Conservation (phyloP, 192 early-diverging fungal genomes). For the Coemansia sp. region DNA sequence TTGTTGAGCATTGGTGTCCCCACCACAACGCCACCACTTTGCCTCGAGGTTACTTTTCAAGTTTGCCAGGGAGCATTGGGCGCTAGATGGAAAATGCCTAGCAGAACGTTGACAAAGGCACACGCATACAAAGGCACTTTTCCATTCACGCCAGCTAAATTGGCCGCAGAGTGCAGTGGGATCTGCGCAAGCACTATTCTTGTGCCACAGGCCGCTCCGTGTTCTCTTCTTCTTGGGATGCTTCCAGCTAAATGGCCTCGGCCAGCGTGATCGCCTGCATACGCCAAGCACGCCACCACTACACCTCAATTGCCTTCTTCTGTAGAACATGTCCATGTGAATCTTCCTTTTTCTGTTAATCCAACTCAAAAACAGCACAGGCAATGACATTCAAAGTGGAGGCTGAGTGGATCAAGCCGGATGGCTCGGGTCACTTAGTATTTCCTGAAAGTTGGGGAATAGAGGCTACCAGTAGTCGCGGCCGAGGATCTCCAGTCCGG, state of each 20-base stretch:
- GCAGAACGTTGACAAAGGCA: background rate
- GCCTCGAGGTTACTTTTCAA: background rate
- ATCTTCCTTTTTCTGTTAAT: no score
- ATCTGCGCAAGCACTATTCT: background rate
- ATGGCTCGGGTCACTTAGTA: no score
- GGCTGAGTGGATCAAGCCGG: no score
- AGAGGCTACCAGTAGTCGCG: background rate
- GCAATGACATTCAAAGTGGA: no score
- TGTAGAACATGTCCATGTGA: no score
- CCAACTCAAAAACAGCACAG: no score
- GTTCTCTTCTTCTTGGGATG: background rate
- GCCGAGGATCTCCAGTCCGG: background rate
- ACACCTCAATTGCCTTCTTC: no score
- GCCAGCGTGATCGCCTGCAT: background rate
- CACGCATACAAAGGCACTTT: background rate
- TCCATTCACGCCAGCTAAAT: background rate
- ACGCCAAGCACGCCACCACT: background rate
- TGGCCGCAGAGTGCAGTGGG: background rate
- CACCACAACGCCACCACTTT: background rate
- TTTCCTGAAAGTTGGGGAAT: background rate
- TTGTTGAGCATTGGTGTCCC: background rate
- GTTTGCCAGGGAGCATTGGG: background rate
- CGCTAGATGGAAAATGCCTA: background rate
- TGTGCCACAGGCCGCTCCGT: background rate
- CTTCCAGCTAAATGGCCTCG: background rate